Conservation (phyloP, 768 basidiomycete genomes). For the Lactifluus subvellereus region DNA sequence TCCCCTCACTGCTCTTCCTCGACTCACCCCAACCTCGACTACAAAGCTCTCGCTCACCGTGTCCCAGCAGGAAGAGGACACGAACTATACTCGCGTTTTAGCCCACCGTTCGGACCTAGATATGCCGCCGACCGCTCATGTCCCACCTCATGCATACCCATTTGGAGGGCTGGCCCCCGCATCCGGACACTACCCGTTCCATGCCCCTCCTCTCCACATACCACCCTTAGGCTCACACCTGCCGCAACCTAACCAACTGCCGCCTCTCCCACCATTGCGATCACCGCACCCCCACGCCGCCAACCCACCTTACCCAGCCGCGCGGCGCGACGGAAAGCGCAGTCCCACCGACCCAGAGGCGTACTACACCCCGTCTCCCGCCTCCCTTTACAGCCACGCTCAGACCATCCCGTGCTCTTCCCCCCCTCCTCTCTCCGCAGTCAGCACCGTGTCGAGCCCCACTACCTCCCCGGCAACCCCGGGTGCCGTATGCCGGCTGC, state of each 20-base stretch:
- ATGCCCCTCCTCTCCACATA: constrained; percentile 26
- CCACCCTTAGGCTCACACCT: constrained; percentile 17
- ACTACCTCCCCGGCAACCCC: constrained; percentile 15
- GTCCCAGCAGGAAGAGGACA: constrained; percentile 17
- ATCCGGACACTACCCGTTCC: constrained; percentile 35
- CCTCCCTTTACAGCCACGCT: constrained; percentile 46
- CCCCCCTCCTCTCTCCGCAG: constrained; percentile 17
- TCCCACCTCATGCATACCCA: constrained; percentile 17
- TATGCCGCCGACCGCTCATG: constrained; percentile 21
- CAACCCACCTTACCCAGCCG: constrained; percentile 20
- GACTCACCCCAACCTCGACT: constrained; percentile 13
- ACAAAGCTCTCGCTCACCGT: neutral
- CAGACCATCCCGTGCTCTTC: constrained; percentile 23
- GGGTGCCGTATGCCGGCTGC: constrained; percentile 47
- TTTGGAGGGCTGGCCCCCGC: constrained; percentile 26
- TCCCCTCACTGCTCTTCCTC: constrained; percentile 11
- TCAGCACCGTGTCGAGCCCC: constrained; percentile 23
- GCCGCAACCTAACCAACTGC: constrained; percentile 1
- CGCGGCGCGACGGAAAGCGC: constrained; percentile 27
- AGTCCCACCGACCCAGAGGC: constrained; percentile 27
- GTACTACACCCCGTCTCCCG: constrained; percentile 44
- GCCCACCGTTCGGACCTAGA: constrained; percentile 15
- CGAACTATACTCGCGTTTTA: constrained; percentile 11
- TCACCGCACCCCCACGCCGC: constrained; percentile 22
- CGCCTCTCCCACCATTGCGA: constrained; percentile 16